phyloP scores from a whole-genome alignment of 371 early-diverging fungal genomes.

The Mortierella sp. region DNA sequence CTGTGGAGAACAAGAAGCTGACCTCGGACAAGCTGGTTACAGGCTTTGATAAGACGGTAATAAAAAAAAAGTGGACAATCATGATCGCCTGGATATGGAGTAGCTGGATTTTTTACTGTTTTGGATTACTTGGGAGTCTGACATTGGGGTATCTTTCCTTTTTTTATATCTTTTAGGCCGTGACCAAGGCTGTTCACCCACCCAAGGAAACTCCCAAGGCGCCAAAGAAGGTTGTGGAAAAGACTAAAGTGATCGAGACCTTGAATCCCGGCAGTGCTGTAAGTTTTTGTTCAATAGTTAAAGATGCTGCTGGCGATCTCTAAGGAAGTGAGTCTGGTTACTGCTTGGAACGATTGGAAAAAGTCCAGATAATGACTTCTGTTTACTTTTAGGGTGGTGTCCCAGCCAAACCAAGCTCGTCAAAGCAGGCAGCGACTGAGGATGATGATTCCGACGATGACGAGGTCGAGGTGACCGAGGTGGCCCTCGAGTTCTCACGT shows the following conservation, averaged over 20 bases:
- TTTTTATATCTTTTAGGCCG: slow-evolving; percentile 44
- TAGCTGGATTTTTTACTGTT: neutral
- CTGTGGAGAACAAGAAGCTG: slow-evolving; percentile 76
- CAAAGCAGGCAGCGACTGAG: slow-evolving; percentile 23
- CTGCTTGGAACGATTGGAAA: too few species aligned
- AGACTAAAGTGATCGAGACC: slow-evolving; percentile 75
- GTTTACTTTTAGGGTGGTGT: slow-evolving; percentile 28
- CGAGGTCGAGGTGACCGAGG: slow-evolving; percentile 70
- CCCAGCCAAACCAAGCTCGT: slow-evolving; percentile 28
- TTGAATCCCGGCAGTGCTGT: slow-evolving; percentile 74
- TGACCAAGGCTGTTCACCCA: slow-evolving; percentile 59
- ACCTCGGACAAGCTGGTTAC: slow-evolving; percentile 83
- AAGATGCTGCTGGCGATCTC: too few species aligned
- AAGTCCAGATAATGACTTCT: too few species aligned
- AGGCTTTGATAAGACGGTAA: slow-evolving; percentile 80
- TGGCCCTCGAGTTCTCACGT: slow-evolving; percentile 72
- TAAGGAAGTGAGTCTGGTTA: too few species aligned
- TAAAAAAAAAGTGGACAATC: too few species aligned
- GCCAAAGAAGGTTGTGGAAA: slow-evolving; percentile 58
- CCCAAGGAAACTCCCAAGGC: slow-evolving; percentile 46
- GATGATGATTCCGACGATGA: slow-evolving; percentile 64
- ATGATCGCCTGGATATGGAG: slow-evolving; percentile 1
- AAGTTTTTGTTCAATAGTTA: too few species aligned
- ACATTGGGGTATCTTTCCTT: neutral
- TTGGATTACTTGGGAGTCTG: neutral